These are phyloP conservation scores for Sporormia fimetaria DNA, from an alignment of 495 filamentous ascomycete genomes.

Conservation along the genomic window DNA sequence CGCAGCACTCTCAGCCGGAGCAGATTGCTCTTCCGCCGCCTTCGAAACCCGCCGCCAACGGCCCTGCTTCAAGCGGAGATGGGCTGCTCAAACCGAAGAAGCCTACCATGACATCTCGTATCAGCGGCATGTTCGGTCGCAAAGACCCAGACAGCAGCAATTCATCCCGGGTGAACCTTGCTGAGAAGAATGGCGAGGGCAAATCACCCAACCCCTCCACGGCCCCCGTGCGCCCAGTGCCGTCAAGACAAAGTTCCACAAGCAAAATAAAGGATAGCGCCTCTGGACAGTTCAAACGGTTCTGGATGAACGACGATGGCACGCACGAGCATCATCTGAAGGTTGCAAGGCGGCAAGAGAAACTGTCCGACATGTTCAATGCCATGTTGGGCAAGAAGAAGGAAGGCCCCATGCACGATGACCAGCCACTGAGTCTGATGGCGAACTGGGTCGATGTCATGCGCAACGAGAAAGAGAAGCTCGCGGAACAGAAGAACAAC, in stretches of 20 bases:
- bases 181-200: slow-evolving; percentile 23
- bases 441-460: slow-evolving; percentile 94
- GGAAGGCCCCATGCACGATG: slow-evolving; percentile 57
- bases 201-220: slow-evolving; percentile 14
- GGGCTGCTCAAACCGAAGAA: slow-evolving; percentile 24
- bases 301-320: slow-evolving; percentile 50
- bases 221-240: slow-evolving; percentile 4
- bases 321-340: slow-evolving; percentile 80
- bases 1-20: slow-evolving; percentile 24
- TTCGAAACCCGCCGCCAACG: not conserved
- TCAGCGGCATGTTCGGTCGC: slow-evolving; percentile 34
- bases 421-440: slow-evolving; percentile 83
- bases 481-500: slow-evolving; percentile 65
- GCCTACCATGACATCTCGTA: slow-evolving; percentile 30
- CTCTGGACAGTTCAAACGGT: slow-evolving; percentile 39
- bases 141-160: slow-evolving; percentile 27
- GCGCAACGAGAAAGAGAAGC: slow-evolving; percentile 69
- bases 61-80: slow-evolving; percentile 12
- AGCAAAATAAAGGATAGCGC: slow-evolving; percentile 27
- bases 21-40: slow-evolving; percentile 17
- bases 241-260: slow-evolving; percentile 25
- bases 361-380: slow-evolving; percentile 80
- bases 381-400: slow-evolving; percentile 65
- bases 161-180: slow-evolving; percentile 10
- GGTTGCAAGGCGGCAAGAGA: slow-evolving; percentile 82